These are phyloP conservation scores for Fraxinus greggii DNA, from an alignment of 305 asterid species.

Conservation along the genomic window DNA sequence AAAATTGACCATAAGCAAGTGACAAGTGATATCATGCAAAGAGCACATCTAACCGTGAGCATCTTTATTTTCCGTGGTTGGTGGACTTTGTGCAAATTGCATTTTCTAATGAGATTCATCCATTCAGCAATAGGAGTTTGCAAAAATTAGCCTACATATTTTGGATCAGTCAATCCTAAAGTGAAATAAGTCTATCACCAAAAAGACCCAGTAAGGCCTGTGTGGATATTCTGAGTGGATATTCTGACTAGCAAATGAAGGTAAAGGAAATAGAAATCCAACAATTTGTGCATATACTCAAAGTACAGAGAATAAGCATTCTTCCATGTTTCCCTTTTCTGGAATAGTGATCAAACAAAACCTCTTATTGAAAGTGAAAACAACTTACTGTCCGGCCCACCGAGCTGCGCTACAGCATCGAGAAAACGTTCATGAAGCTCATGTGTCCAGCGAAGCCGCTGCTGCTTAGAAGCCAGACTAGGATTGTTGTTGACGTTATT, in stretches of 20 bases:
- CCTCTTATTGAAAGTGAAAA: conserved; percentile 13
- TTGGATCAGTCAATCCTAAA: not conserved
- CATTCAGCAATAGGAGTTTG: not conserved
- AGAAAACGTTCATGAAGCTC: conserved; percentile 86
- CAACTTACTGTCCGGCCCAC: conserved; percentile 84
- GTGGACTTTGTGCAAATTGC: not conserved
- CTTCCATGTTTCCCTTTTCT: conserved; percentile 3
- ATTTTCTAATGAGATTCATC: not conserved
- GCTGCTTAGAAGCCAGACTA: conserved; percentile 69
- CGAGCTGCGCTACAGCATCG: conserved; percentile 89
- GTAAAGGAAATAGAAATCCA: not conserved
- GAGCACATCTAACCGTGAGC: not conserved
- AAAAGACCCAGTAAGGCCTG: not conserved
- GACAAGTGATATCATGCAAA: not conserved
- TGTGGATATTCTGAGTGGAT: not conserved
- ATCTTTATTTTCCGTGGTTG: not conserved
- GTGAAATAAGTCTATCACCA: not conserved
- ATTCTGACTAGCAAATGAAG: not conserved
- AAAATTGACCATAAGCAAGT: not conserved
- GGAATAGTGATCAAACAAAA: not conserved
- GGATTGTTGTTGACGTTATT: conserved; percentile 45
- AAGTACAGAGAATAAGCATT: not conserved
- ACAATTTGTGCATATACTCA: not conserved
- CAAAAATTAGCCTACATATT: not conserved
- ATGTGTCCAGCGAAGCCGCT: conserved; percentile 79